These are phyloP conservation scores for Xylariaceae sp. DNA, from an alignment of 2,329 filamentous ascomycete genomes.

Conservation along the genomic window DNA sequence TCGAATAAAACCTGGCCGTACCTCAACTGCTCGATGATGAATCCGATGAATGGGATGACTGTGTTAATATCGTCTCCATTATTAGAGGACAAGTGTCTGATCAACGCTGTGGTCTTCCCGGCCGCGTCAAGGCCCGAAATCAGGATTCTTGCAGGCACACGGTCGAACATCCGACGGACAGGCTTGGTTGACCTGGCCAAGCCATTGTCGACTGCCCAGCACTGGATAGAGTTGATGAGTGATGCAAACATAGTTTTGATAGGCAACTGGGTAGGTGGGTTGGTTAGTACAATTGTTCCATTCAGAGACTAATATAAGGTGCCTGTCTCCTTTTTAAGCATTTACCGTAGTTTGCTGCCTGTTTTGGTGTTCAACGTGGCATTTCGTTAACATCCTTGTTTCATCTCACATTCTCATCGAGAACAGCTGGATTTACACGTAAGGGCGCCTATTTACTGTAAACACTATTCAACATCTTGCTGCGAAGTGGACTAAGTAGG, in stretches of 20 bases:
- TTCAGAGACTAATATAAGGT: neutral
- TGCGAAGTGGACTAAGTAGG: no score
- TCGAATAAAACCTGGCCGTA: neutral
- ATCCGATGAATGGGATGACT: neutral
- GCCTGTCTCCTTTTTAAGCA: no score
- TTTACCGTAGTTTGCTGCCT: no score
- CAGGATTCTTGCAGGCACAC: neutral
- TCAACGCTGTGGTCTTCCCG: neutral
- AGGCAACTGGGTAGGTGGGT: conserved; percentile 7
- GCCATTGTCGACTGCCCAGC: neutral
- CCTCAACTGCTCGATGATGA: neutral
- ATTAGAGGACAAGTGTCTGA: neutral
- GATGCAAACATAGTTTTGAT: neutral
- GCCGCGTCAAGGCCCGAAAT: neutral
- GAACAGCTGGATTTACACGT: no score
- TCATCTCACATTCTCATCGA: no score
- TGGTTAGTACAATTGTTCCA: neutral
- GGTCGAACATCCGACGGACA: neutral
- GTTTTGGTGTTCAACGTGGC: no score
- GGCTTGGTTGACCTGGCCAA: neutral
- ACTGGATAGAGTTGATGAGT: neutral
- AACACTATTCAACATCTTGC: no score
- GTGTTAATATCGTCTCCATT: neutral
- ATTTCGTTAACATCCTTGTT: no score
- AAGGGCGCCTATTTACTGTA: no score